A percentile compares a stretch with the other conserved stretches of the same genome.
Conservation (phyloP, 306 rosid species). For the Coriaria nepalensis region DNA sequence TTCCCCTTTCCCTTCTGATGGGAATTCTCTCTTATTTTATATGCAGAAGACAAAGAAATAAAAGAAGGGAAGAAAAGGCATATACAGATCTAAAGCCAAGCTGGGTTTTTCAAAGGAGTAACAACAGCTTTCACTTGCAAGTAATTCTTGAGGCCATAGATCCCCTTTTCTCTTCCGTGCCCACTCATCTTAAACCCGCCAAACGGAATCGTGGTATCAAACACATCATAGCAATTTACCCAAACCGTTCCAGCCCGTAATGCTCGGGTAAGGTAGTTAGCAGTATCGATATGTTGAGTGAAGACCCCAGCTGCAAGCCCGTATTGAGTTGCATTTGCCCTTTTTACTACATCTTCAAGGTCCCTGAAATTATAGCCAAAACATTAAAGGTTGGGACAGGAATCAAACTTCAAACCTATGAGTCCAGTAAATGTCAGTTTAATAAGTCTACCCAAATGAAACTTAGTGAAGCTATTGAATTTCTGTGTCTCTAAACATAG, state of each 20-base stretch:
- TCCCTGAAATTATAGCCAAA: conserved; percentile 29
- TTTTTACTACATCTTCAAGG: conserved; percentile 51
- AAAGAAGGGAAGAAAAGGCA: not conserved
- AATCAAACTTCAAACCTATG: too few relatives aligned
- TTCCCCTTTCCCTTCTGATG: not conserved
- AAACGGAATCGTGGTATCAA: conserved; percentile 90
- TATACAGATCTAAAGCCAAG: conserved; percentile 50
- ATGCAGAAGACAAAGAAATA: not conserved
- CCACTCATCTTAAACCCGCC: conserved; percentile 98
- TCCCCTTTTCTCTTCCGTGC: conserved; percentile 82
- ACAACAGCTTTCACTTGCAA: conserved; percentile 94
- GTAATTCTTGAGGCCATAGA: conserved; percentile 61
- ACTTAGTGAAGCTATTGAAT: too few relatives aligned
- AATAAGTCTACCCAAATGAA: too few relatives aligned
- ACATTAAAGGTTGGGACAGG: not conserved
- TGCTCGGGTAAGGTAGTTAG: conserved; percentile 57
- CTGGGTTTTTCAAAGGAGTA: conserved; percentile 54
- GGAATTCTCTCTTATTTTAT: too few relatives aligned
- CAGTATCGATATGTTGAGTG: conserved; percentile 58
- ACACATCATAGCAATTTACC: conserved; percentile 64
- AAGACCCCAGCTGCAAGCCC: conserved; percentile 92
- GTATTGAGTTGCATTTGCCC: conserved; percentile 51
- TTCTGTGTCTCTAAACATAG: too few relatives aligned
- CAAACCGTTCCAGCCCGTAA: conserved; percentile 69
- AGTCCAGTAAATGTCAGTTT: too few relatives aligned